phyloP scores from a whole-genome alignment of 768 basidiomycete genomes.

The Leccinum fibrillosum region DNA sequence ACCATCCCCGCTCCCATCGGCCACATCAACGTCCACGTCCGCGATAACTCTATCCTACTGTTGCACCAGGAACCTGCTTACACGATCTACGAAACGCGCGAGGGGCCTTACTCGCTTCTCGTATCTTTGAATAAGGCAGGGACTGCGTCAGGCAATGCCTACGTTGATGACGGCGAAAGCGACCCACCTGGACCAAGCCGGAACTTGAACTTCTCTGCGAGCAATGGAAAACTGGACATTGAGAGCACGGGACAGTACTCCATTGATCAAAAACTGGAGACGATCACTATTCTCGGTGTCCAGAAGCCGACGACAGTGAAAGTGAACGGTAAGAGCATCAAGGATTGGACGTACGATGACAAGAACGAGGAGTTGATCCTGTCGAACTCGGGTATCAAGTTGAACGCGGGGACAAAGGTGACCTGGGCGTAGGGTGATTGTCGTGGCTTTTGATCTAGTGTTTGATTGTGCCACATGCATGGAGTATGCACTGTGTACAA shows the following conservation, averaged over 20 bases:
- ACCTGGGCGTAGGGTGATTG: constrained; percentile 29
- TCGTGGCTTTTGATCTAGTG: neutral
- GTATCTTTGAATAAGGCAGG: constrained; percentile 50
- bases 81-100: constrained; percentile 63
- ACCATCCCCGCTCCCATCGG: constrained; percentile 66
- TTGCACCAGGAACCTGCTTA: constrained; percentile 62
- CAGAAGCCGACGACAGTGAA: constrained; percentile 39
- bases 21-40: constrained; percentile 74
- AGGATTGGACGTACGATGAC: constrained; percentile 39
- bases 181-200: constrained; percentile 53
- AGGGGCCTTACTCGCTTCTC: constrained; percentile 60
- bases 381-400: constrained; percentile 34
- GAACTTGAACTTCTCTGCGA: constrained; percentile 43
- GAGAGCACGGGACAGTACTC: constrained; percentile 26
- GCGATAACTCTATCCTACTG: constrained; percentile 65
- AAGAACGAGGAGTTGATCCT: constrained; percentile 42
- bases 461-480: neutral
- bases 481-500: neutral
- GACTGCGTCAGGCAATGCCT: constrained; percentile 55
- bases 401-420: constrained; percentile 39
- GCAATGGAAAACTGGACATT: constrained; percentile 36
- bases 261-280: constrained; percentile 45
- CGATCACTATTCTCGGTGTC: constrained; percentile 59
- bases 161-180: constrained; percentile 69
- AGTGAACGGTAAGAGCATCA: constrained; percentile 34